Evolutionary conservation across 495 filamentous ascomycete genomes (phyloP), one percentile per base, ranked within the genome.

Genomic region (Paragyromitra xinjiangensis): DNA sequence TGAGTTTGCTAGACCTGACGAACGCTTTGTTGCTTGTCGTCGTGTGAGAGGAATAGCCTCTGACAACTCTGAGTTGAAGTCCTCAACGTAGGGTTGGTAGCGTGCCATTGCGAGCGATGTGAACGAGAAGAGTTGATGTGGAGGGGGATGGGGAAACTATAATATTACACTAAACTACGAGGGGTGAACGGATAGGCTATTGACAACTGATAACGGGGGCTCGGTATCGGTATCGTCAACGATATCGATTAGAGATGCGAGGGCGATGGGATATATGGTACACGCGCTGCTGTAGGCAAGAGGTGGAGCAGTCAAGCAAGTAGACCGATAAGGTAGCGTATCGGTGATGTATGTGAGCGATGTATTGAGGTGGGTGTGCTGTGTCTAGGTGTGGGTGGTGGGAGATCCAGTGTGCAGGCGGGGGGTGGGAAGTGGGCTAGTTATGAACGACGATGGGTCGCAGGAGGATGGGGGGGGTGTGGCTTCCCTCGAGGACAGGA

Each of bases 21-120:
- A 59, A 68, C 75, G 62, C 34, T 71, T 81, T 66, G 72, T 71
- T 22, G 77, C 67, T 40, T 67, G 77, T 45, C 81, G 80, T 12
- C 81, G 58, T n/a, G 72, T 71, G 22, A 82, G 19, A 59, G 81
- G 81, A 34, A 82, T 40, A 14, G 74, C 81, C 71, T 80, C 81
- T 14, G 80, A 82, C 56, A 82, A 42, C 51, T 78, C 80, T 6
- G 81, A 82, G 67, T 82, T 75, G 81, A 80, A 82, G 63, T 82
- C 81, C 77, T 82, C 81, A 40, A 82, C 81, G 42, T 82, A 82
- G 0, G 81, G 74, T 51, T 81, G 79, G 55, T 71, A 66, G 55
- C 40, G 40, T 37, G 74, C 26, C 73, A 77, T 77, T 77, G 73
- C 34, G 61, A 76, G 24, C 26, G 61, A 63, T 61, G 24, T 61